Conservation (phyloP, 192 early-diverging fungal species). For the Backusella luteola region DNA sequence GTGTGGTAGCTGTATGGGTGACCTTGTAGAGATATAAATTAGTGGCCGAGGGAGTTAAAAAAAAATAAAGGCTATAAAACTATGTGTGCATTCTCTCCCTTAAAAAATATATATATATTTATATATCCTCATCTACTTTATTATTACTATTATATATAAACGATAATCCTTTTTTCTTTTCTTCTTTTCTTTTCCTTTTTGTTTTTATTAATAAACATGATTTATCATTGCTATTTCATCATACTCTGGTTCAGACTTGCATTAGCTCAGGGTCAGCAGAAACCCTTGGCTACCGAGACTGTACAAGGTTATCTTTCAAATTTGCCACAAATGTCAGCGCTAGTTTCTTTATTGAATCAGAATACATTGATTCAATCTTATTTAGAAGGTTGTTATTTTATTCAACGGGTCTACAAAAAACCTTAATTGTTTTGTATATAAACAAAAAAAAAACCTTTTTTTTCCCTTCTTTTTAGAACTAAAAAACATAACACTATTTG, state of each 20-base stretch:
- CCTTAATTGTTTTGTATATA: slow-evolving; percentile 2
- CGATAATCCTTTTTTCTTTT: background rate
- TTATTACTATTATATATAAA: background rate
- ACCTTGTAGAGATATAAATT: slow-evolving; percentile 11
- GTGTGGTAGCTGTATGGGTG: slow-evolving; percentile 17
- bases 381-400: slow-evolving; percentile 1
- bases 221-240: background rate
- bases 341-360: background rate
- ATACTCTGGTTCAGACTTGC: background rate
- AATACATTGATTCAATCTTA: background rate
- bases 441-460: background rate
- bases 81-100: background rate
- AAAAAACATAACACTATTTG: background rate
- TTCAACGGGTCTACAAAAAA: background rate
- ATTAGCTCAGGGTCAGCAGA: background rate
- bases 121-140: background rate
- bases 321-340: slow-evolving; percentile 3
- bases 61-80: background rate
- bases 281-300: background rate
- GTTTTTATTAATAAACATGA: background rate
- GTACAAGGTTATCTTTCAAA: background rate
- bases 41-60: background rate
- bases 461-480: background rate
- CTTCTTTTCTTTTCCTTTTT: background rate
- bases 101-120: background rate